Percentiles rank a stretch among this genome's conserved stretches.
These are phyloP conservation scores for Cercospora brassicicola DNA, from an alignment of 2,329 filamentous ascomycete species.

Conservation along the genomic window DNA sequence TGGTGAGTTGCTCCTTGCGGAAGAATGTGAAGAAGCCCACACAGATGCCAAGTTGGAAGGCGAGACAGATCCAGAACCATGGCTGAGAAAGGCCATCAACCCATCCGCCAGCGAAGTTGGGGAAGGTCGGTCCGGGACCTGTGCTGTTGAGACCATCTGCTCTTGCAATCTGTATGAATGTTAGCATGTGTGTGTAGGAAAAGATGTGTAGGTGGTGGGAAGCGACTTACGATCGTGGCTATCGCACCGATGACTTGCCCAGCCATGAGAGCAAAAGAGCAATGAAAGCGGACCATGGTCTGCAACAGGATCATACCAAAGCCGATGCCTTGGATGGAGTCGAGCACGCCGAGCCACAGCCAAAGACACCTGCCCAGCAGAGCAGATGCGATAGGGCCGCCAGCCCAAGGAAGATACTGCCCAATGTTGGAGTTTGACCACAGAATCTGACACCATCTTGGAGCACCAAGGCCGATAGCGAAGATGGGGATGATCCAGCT, in stretches of 20 bases:
- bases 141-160: constrained; percentile 61
- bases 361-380: constrained; percentile 60
- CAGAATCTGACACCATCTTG: constrained; percentile 67
- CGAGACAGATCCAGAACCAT: constrained; percentile 63
- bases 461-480: constrained; percentile 65
- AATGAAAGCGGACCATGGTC: constrained; percentile 60
- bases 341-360: constrained; percentile 67
- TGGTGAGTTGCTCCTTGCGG: constrained; percentile 59
- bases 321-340: constrained; percentile 65
- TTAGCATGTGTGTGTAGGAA: neutral
- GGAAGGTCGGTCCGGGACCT: constrained; percentile 63
- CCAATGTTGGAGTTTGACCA: constrained; percentile 64
- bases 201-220: too few relatives aligned
- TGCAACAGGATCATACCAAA: constrained; percentile 68
- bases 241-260: constrained; percentile 64
- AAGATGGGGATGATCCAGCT: constrained; percentile 68
- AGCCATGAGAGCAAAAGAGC: constrained; percentile 60
- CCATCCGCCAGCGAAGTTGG: constrained; percentile 57
- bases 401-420: constrained; percentile 63
- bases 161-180: constrained; percentile 47
- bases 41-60: constrained; percentile 60
- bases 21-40: constrained; percentile 59
- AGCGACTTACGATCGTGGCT: constrained; percentile 53
- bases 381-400: constrained; percentile 55
- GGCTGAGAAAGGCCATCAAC: constrained; percentile 50